Evolutionary conservation across 2,329 filamentous ascomycete species (phyloP).

Genomic region (Pseudogymnoascus destructans): DNA sequence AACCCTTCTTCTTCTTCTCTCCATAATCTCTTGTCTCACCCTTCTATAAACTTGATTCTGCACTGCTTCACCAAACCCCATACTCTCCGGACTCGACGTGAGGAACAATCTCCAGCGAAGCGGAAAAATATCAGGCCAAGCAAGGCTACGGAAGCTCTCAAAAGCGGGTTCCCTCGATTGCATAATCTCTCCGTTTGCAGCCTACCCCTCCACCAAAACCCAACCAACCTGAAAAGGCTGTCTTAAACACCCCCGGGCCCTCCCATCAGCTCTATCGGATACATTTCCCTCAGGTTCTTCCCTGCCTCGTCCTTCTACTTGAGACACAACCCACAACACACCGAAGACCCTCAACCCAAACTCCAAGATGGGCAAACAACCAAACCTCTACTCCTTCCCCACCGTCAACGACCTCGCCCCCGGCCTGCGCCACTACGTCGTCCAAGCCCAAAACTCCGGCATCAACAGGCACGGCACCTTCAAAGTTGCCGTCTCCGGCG

Average conservation of each 20-base stretch:
- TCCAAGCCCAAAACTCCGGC: constrained; percentile 68
- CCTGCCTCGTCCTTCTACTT: neutral
- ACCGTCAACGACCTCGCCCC: constrained; percentile 56
- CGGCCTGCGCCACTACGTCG: constrained; percentile 68
- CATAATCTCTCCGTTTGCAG: constrained; percentile 6
- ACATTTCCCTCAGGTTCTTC: neutral
- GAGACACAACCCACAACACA: neutral
- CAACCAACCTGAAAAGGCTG: constrained; percentile 10
- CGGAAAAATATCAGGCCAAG: neutral
- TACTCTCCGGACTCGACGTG: neutral
- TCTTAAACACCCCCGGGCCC: constrained; percentile 16
- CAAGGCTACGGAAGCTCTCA: neutral
- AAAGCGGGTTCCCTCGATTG: constrained; percentile 4
- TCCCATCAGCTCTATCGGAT: constrained; percentile 14
- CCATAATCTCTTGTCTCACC: neutral
- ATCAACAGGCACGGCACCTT: constrained; percentile 71
- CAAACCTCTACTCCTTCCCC: constrained; percentile 71
- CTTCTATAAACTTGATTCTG: neutral
- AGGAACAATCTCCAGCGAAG: neutral
- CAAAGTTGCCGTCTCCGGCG: constrained; percentile 86
- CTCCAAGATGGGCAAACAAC: constrained; percentile 26
- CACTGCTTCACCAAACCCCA: neutral
- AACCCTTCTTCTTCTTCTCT: neutral
- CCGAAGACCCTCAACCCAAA: neutral
- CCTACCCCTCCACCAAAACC: neutral